Evolutionary conservation across 176 grass and related monocot genomes (phyloP).

Genomic region (Alopecurus myosuroides): DNA sequence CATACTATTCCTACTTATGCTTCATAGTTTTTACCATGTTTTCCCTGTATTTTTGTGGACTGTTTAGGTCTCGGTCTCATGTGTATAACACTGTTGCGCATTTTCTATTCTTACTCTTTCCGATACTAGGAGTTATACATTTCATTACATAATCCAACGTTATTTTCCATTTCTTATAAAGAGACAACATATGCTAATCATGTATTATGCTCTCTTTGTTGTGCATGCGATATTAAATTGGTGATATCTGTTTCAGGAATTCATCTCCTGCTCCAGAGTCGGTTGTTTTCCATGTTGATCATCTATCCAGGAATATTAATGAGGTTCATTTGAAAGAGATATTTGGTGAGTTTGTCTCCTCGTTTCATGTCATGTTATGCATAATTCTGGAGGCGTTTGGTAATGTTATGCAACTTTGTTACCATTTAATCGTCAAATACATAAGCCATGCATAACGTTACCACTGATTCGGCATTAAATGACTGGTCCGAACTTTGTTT

Average conservation of each 20-base stretch:
- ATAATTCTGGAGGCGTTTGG: background rate
- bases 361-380: background rate
- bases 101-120: background rate
- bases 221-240: background rate
- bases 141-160: background rate
- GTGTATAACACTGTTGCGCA: background rate
- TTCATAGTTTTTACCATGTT: background rate
- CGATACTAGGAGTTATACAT: background rate
- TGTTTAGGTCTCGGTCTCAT: background rate
- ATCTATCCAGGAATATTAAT: no score
- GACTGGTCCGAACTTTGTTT: background rate
- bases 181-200: no score
- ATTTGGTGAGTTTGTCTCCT: slow-evolving; percentile 24
- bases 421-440: background rate
- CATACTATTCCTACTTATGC: background rate
- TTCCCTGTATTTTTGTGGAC: background rate
- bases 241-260: slow-evolving; percentile 97
- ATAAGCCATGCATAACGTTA: background rate
- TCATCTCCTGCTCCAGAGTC: slow-evolving; percentile 60
- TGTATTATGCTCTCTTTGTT: background rate
- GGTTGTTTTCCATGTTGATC: slow-evolving; percentile 79
- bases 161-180: background rate
- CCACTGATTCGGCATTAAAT: background rate
- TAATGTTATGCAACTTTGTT: background rate
- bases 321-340: no score